Evolutionary conservation across 805 yeast genomes (phyloP).

Genomic region (Jamesozyma lodderae): DNA sequence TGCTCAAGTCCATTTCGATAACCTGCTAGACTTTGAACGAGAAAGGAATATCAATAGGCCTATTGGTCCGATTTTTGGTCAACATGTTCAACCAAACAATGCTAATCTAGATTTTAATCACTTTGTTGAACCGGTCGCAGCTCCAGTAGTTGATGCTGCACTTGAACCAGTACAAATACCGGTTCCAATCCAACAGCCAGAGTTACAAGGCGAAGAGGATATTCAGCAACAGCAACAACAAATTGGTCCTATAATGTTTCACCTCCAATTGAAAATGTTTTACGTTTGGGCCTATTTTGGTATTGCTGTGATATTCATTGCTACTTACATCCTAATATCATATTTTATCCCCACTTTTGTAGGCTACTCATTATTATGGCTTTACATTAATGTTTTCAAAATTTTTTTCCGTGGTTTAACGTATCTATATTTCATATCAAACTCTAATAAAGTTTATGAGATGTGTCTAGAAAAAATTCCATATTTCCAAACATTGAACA

Average conservation of each 20-base stretch:
- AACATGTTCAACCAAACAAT: slow-evolving; percentile 1
- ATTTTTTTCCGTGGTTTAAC: slow-evolving; percentile 10
- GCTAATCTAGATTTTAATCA: neutral
- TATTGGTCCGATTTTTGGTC: neutral
- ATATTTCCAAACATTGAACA: neutral
- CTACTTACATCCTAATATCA: slow-evolving; percentile 33
- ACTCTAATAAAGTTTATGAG: slow-evolving; percentile 4
- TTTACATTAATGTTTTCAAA: slow-evolving; percentile 11
- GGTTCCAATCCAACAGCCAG: slow-evolving; percentile 2
- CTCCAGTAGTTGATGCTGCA: neutral
- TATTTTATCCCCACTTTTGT: slow-evolving; percentile 42
- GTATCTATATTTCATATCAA: slow-evolving; percentile 4
- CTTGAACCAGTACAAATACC: neutral
- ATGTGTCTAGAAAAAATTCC: slow-evolving; percentile 5
- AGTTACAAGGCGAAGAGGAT: slow-evolving; percentile 6
- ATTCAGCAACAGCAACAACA: slow-evolving; percentile 11
- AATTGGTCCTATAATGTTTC: slow-evolving; percentile 22
- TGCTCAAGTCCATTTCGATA: slow-evolving; percentile 22
- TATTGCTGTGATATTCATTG: slow-evolving; percentile 24
- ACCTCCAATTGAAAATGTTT: slow-evolving; percentile 17
- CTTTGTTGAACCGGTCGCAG: neutral
- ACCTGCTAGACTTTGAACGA: slow-evolving; percentile 12
- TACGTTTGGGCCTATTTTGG: slow-evolving; percentile 19
- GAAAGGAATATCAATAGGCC: slow-evolving; percentile 5
- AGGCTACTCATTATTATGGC: slow-evolving; percentile 29